Conservation (phyloP, 345 rosid genomes). For the Eucalyptus rudis region DNA sequence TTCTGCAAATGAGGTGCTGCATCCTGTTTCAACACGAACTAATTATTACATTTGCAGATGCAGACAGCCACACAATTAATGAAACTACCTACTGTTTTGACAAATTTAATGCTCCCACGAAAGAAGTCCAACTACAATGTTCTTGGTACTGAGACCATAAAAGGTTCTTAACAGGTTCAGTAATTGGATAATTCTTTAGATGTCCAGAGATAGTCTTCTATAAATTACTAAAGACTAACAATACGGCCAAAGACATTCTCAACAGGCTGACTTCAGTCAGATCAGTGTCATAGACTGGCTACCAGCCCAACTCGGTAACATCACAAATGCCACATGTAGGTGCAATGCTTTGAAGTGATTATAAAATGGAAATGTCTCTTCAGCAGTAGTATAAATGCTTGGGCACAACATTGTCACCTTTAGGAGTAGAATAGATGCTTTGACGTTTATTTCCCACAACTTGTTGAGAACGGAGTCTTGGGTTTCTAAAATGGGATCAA, state of each 20-base stretch:
- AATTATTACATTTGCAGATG: not conserved
- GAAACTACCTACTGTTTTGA: not conserved
- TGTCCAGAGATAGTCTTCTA: not conserved
- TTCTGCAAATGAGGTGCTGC: conserved; percentile 63
- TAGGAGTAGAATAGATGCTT: conserved; percentile 55
- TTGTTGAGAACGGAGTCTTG: conserved; percentile 65
- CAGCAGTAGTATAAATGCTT: not conserved
- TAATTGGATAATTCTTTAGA: not conserved
- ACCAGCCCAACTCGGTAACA: not conserved
- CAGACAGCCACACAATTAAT: not conserved
- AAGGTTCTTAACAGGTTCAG: not conserved
- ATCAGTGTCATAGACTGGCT: not conserved
- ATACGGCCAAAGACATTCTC: not conserved
- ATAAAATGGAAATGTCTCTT: not conserved
- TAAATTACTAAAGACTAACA: not conserved
- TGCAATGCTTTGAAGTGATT: not conserved
- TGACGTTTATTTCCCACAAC: conserved; percentile 86
- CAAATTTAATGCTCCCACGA: not conserved
- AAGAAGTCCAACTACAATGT: not conserved
- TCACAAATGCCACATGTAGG: not conserved
- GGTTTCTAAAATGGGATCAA: conserved; percentile 41
- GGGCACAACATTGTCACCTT: conserved; percentile 19
- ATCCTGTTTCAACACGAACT: conserved; percentile 25
- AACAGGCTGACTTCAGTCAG: not conserved
- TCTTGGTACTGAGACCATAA: not conserved